Base-by-base conservation (phyloP, 495 filamentous ascomycete genomes). In the Aspergillus coremiiformis region DNA sequence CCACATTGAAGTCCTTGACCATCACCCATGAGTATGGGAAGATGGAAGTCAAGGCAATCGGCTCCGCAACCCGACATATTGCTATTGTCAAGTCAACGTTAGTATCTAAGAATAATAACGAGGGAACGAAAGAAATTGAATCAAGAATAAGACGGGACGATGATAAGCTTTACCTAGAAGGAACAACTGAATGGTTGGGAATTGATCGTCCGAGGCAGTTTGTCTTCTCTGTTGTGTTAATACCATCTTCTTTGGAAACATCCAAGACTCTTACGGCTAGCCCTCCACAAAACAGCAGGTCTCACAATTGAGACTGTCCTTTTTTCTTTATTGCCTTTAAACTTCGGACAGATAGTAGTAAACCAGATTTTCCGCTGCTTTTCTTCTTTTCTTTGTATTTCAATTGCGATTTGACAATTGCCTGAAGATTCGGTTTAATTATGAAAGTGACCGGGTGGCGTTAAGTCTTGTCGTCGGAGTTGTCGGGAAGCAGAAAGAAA, bases 1-100 rank as follows among this genome's bases (percentile, higher is more conserved):
- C 84, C 65, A 90, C 71, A 49, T 87, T 55, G 61, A 88, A 87
- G 56, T 85, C 75, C 64, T 82, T 83, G 60, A 90, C 82, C 68
- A 91, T 82, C 54, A 84, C 80, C 83, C 85, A 94, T 50, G 90
- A 87, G 69, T 94, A 95, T 14, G 88, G 87, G 52, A 90, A 87
- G 68, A 91, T 87, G 62, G 86, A 90, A 3, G 88, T 91, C 54
- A 94, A 78, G 39, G 89, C 89, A 52, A 95, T 88, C 6, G 89
- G 90, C 69, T 95, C 90, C 33, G 89, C 87, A 55, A 95, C 79
- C 45, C 90, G 85, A 66, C 84, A 84, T 70, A 86, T 80, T 61
- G 83, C 81, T 78, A 59, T 44, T 55, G 19, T 46, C 52, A 39
- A 43, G 27, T 60, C 39, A 56, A 72, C 70, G 29, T 56, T 29